Base-by-base conservation (phyloP, 257 asterid species). In the Jaltomata sinuosa region DNA sequence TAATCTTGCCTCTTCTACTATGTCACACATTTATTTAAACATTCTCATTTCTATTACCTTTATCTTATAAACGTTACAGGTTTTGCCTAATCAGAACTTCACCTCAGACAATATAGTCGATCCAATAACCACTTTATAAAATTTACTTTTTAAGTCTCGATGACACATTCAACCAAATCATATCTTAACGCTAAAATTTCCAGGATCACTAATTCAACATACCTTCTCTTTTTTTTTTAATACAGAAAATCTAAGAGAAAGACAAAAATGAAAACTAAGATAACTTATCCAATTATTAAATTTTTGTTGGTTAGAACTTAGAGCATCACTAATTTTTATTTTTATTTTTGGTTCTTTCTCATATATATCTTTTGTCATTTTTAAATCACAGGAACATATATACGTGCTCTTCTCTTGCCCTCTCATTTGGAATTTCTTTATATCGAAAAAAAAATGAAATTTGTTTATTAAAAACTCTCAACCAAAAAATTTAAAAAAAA, bases 1-100 rank as follows among this genome's bases (percentile, higher is more conserved):
- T 10, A n/a, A 57, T 57, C 3, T 57, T n/a, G 10, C n/a, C 10
- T 57, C 7, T 57, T 31, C 7, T 57, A 3, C 0, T 21, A 0
- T 38, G 0, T 4, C 32, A 22, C 3, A 22, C 31, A 57, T 57
- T 10, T 31, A 57, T 57, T 16, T 57, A 22, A 57, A 3, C 32
- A 57, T 57, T 57, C 31, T 22, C 8, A 10, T 22, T 1, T 1
- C 9, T 11, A 2, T 0, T 57, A 8, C 0, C 3, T 0, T 57
- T 0, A 9, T 55, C 29, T 57, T 57, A 3, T 55, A 0, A 55
- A 55, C 3, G 6, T n/a, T 2, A n/a, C 2, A 55, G 3, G 1
- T 55, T 3, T 55, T n/a, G 1, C 8, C 64, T n/a, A 1, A n/a
- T 9, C 6, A 55, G 9, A 1, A 2, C 29, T 55, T 2, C 0